A percentile compares a stretch with the other conserved stretches of the same genome.
Conservation (phyloP, 2,329 filamentous ascomycete genomes). For the Nemania abortiva region DNA sequence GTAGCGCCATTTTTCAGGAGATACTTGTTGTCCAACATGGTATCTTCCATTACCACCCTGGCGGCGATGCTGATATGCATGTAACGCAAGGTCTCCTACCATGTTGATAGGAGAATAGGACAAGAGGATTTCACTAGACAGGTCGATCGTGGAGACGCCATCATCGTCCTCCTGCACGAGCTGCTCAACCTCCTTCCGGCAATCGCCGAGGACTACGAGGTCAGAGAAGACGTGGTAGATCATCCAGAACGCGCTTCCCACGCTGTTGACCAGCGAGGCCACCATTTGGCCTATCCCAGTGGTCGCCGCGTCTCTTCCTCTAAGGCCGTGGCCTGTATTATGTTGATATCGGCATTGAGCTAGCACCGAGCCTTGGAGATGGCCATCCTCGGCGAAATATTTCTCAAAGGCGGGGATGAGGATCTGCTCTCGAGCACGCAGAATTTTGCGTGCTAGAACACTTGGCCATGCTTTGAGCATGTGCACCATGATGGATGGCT, state of each 20-base stretch:
- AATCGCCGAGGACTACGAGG: constrained; percentile 45
- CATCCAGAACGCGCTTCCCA: constrained; percentile 34
- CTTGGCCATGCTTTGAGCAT: constrained; percentile 29
- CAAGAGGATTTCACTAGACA: constrained; percentile 32
- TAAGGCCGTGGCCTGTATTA: constrained; percentile 9
- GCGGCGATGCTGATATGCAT: constrained; percentile 30
- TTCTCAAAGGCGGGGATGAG: constrained; percentile 20
- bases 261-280: constrained; percentile 30
- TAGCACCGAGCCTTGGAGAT: constrained; percentile 23
- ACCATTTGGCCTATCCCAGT: constrained; percentile 23
- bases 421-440: constrained; percentile 23
- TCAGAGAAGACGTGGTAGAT: constrained; percentile 37
- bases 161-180: constrained; percentile 8
- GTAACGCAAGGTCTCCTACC: constrained; percentile 37
- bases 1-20: constrained; percentile 38
- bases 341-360: constrained; percentile 27
- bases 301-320: constrained; percentile 11
- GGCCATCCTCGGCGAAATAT: constrained; percentile 24
- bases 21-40: constrained; percentile 38
- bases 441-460: constrained; percentile 24
- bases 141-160: constrained; percentile 18
- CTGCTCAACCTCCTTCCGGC: constrained; percentile 24
- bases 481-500: constrained; percentile 35
- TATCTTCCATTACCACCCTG: constrained; percentile 31
- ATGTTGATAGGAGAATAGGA: constrained; percentile 39